Percentiles rank a stretch among this genome's conserved stretches.
Conservation (phyloP, 2,329 filamentous ascomycete species). For the Colletotrichum lentis region DNA sequence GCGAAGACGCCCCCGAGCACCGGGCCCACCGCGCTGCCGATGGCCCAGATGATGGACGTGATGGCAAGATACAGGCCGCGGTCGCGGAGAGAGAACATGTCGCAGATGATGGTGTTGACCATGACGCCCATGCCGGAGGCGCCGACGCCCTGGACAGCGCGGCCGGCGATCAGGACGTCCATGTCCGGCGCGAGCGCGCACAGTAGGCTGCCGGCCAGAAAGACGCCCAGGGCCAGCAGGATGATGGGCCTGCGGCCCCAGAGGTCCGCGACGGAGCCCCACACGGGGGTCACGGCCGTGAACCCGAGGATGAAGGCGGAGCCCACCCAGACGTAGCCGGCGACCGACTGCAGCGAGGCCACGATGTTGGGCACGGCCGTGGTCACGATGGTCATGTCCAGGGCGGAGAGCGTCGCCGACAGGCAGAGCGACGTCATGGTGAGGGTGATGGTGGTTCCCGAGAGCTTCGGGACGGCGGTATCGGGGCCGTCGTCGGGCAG, state of each 20-base stretch:
- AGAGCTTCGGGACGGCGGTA: constrained; percentile 3
- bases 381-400: constrained; percentile 61
- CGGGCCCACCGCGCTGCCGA: constrained; percentile 54
- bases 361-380: constrained; percentile 59
- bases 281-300: constrained; percentile 42
- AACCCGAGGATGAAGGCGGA: constrained; percentile 59
- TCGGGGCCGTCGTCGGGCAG: not conserved
- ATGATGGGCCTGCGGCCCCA: constrained; percentile 52
- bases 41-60: constrained; percentile 51
- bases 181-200: constrained; percentile 57
- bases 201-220: constrained; percentile 61
- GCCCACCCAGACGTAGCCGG: constrained; percentile 55
- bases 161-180: constrained; percentile 52
- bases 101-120: constrained; percentile 48
- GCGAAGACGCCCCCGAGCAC: constrained; percentile 55
- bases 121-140: constrained; percentile 58
- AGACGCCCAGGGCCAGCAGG: constrained; percentile 49
- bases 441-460: constrained; percentile 41
- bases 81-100: constrained; percentile 48
- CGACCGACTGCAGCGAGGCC: constrained; percentile 49
- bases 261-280: constrained; percentile 57
- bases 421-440: constrained; percentile 48
- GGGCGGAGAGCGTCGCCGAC: constrained; percentile 53
- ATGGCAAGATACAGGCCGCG: constrained; percentile 46
- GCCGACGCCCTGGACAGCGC: constrained; percentile 55